Conservation (phyloP, 2,329 filamentous ascomycete genomes). For the Alternaria viburni region DNA sequence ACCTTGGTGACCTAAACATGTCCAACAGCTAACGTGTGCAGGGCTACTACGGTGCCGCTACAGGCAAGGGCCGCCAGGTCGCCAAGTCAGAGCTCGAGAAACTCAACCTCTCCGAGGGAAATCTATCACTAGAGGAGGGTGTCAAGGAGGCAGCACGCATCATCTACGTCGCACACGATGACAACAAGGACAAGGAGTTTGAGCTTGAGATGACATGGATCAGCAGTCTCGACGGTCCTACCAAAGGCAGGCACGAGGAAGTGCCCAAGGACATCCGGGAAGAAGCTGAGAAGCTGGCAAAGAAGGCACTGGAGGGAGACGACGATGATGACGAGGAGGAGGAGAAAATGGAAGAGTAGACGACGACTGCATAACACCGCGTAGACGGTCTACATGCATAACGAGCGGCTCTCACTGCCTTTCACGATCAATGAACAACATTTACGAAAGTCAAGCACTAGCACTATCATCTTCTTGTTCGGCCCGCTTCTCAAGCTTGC, state of each 20-base stretch:
- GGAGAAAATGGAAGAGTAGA: constrained; percentile 84
- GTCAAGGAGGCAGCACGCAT: constrained; percentile 97
- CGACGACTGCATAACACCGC: constrained; percentile 20
- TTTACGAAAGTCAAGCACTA: constrained; percentile 2
- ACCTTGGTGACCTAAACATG: not conserved
- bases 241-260: constrained; percentile 89
- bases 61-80: constrained; percentile 93
- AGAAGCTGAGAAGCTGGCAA: constrained; percentile 91
- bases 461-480: not conserved
- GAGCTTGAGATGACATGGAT: constrained; percentile 99
- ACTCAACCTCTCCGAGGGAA: constrained; percentile 80
- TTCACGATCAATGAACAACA: constrained; percentile 23
- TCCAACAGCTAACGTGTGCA: constrained; percentile 34
- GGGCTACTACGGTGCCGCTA: constrained; percentile 97
- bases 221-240: constrained; percentile 81
- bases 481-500: constrained; percentile 1
- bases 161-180: constrained; percentile 96
- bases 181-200: constrained; percentile 99
- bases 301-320: constrained; percentile 85
- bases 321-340: constrained; percentile 84
- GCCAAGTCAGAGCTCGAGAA: constrained; percentile 99
- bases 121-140: constrained; percentile 80
- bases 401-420: constrained; percentile 29
- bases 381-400: constrained; percentile 35
- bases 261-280: constrained; percentile 89